Percentiles rank a stretch among this genome's conserved stretches.
These are phyloP conservation scores for Westerdykella ornata DNA, from an alignment of 2,329 filamentous ascomycete genomes.

Conservation along the genomic window DNA sequence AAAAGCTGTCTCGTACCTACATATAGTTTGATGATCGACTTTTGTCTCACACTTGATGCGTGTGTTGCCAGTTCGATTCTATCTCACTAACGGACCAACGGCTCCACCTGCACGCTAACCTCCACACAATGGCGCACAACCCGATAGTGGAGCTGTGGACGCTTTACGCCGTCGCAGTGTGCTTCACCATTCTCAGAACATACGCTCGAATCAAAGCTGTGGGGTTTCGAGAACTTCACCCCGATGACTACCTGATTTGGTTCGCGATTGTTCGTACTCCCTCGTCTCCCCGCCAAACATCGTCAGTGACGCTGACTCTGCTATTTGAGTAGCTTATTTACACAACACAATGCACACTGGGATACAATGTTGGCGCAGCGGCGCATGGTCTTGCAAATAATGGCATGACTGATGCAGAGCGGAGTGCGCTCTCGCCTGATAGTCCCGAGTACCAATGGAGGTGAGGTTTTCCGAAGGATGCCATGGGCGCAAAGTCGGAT, in stretches of 20 bases:
- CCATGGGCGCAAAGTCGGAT: no score
- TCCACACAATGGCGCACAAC: slow-evolving; percentile 1
- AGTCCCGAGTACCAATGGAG: slow-evolving; percentile 9
- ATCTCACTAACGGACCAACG: no score
- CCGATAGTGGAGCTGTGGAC: slow-evolving; percentile 11
- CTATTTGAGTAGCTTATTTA: slow-evolving; percentile 41
- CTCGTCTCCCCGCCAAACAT: neutral
- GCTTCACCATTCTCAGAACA: slow-evolving; percentile 1
- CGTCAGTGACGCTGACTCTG: neutral
- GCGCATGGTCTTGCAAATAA: slow-evolving; percentile 52
- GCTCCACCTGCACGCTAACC: neutral
- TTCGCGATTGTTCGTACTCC: slow-evolving; percentile 1
- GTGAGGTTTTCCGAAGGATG: neutral
- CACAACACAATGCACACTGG: slow-evolving; percentile 44
- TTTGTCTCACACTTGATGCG: no score
- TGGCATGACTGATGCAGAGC: slow-evolving; percentile 34
- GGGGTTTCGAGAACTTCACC: neutral
- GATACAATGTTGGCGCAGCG: slow-evolving; percentile 45
- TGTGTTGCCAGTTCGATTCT: no score
- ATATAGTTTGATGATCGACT: no score
- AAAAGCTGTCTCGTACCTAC: no score
- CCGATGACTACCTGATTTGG: slow-evolving; percentile 4
- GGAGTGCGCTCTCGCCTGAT: slow-evolving; percentile 5
- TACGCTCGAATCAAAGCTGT: slow-evolving; percentile 1
- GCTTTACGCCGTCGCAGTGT: slow-evolving; percentile 2